A percentile compares a stretch with the other conserved stretches of the same genome.
phyloP scores from a whole-genome alignment of 345 rosid species.

The Cochlearia excelsa region DNA sequence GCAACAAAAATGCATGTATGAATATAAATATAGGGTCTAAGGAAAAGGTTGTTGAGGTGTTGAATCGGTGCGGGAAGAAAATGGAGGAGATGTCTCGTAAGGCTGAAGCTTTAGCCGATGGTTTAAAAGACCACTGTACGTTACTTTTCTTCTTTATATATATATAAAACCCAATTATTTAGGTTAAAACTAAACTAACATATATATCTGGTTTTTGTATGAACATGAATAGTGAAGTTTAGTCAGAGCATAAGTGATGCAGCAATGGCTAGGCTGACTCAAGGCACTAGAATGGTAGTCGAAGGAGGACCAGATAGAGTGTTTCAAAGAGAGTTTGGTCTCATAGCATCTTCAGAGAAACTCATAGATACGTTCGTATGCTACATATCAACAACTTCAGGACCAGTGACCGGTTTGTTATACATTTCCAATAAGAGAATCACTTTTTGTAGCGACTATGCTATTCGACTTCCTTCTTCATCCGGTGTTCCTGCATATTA shows the following conservation, averaged over 20 bases:
- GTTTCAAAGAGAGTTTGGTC: constrained; percentile 61
- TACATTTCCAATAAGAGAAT: constrained; percentile 59
- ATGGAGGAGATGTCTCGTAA: constrained; percentile 54
- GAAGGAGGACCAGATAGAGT: constrained; percentile 81
- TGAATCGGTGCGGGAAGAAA: constrained; percentile 60
- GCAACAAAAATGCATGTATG: background rate
- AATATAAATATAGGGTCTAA: constrained; percentile 48
- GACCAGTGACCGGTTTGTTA: constrained; percentile 73
- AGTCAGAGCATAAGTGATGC: constrained; percentile 68
- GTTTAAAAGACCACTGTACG: constrained; percentile 62
- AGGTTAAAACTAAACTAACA: background rate
- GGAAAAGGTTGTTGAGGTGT: constrained; percentile 44
- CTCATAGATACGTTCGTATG: constrained; percentile 69
- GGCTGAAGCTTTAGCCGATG: constrained; percentile 56
- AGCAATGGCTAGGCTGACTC: constrained; percentile 79
- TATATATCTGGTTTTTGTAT: too few species aligned
- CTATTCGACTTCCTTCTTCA: constrained; percentile 48
- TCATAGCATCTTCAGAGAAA: constrained; percentile 47
- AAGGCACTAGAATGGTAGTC: constrained; percentile 62
- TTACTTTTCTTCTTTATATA: background rate
- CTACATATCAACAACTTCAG: constrained; percentile 66
- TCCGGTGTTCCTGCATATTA: constrained; percentile 47
- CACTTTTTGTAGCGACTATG: constrained; percentile 67
- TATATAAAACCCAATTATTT: too few species aligned
- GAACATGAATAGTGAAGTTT: constrained; percentile 49